phyloP scores from a whole-genome alignment of 2,329 filamentous ascomycete species.

The Colletotrichum melonis region DNA sequence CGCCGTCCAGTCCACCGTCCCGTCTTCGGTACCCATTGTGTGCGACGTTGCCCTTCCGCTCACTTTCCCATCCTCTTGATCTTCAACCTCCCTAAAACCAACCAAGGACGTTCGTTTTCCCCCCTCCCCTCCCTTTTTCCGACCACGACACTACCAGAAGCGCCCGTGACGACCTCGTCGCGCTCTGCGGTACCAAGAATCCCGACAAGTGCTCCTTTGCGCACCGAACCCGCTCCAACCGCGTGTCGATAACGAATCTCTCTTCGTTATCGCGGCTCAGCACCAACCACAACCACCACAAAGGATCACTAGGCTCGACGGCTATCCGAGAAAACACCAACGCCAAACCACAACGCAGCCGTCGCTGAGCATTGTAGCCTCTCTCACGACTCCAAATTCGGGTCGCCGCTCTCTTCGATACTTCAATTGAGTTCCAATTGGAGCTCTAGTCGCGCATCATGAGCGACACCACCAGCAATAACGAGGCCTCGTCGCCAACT shows the following conservation, averaged over 20 bases:
- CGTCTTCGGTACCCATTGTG: slow-evolving; percentile 22
- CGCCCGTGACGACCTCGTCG: slow-evolving; percentile 16
- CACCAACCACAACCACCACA: background rate
- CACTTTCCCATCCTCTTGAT: slow-evolving; percentile 17
- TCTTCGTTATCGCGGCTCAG: slow-evolving; percentile 1
- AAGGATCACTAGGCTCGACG: background rate
- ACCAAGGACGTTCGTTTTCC: slow-evolving; percentile 24
- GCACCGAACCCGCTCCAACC: background rate
- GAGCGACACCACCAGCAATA: slow-evolving; percentile 29
- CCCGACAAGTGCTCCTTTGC: background rate
- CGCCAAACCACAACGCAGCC: background rate
- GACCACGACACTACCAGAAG: slow-evolving; percentile 25
- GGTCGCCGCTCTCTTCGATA: slow-evolving; percentile 1
- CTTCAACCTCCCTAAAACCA: slow-evolving; percentile 35
- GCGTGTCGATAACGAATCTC: background rate
- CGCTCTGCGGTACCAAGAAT: slow-evolving; percentile 13
- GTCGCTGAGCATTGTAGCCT: slow-evolving; percentile 13
- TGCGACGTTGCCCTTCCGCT: slow-evolving; percentile 30
- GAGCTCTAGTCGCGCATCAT: slow-evolving; percentile 24
- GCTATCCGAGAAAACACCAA: background rate
- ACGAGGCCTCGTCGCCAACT: slow-evolving; percentile 23
- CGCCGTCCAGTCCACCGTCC: background rate
- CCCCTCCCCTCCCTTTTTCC: background rate
- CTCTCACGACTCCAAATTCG: slow-evolving; percentile 11
- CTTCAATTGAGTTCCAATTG: slow-evolving; percentile 30